A percentile compares a stretch with the other conserved stretches of the same genome.
These are phyloP conservation scores for Fraxinus baroniana DNA, from an alignment of 305 asterid species.

Conservation along the genomic window DNA sequence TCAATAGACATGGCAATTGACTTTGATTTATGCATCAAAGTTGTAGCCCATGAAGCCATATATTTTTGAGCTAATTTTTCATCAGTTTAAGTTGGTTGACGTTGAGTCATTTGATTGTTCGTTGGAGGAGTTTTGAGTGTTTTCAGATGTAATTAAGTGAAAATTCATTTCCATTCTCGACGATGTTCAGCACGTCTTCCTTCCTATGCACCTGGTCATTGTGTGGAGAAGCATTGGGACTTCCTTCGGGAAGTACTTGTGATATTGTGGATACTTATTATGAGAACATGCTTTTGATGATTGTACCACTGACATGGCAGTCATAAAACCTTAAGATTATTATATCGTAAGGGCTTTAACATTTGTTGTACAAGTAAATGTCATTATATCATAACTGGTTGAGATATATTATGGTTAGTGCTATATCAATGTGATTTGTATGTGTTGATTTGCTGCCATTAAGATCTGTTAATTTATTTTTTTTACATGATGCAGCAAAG, in stretches of 20 bases:
- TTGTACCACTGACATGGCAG: background rate
- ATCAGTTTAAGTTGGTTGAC: background rate
- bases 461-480: conserved; percentile 20
- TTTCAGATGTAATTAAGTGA: background rate
- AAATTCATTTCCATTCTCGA: background rate
- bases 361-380: background rate
- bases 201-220: background rate
- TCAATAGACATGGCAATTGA: background rate
- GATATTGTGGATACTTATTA: background rate
- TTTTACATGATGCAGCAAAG: conserved; percentile 73
- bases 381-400: background rate
- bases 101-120: background rate
- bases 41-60: background rate
- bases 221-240: background rate
- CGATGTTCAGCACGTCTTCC: background rate
- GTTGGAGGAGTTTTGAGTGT: background rate
- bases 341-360: background rate
- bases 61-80: background rate
- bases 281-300: background rate
- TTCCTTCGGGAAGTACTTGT: background rate
- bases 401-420: conserved; percentile 3
- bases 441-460: conserved; percentile 6
- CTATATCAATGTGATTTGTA: background rate
- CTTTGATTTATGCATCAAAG: background rate
- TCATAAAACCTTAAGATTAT: background rate